Base-by-base conservation (phyloP, 148 eudicot genomes). In the Rhododendron ovatum region DNA sequence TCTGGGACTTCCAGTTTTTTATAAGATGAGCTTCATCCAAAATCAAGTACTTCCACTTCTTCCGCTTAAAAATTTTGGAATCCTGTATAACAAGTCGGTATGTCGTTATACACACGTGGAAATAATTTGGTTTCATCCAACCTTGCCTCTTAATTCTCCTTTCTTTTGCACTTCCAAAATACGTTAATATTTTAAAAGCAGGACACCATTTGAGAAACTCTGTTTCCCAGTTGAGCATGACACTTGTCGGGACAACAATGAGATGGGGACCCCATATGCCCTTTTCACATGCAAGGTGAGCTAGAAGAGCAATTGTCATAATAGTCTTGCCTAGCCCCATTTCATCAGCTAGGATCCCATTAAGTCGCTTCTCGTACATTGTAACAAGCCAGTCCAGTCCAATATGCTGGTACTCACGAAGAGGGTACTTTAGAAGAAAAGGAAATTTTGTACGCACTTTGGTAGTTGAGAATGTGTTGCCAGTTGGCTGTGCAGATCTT, bases 201-300 rank as follows among this genome's bases (percentile, higher is more conserved):
- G 99, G 99, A 87, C 98, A 95, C 99, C 99, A 98, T 89, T 95
- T 98, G 47, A 98, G 93, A 91, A 98, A 98, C 88, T 98, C 99
- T 35, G 99, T 98, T 90, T 98, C 99, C 99, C 99, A 98, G 84
- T 98, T 98, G 85, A 98, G 97, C 99, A 98, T 98, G 87, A 98
- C 99, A 90, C 99, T 98, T 67, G 99, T 98, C 80, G 99, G 99
- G 47, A 98, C 99, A 85, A 98, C 98, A 89, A 98, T 95, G 57
- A 98, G 98, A 93, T 98, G 98, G 30, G 98, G 99, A 51, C 98
- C 99, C 99, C 99, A 98, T 87, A 98, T 98, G 78, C 99, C 99
- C 89, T 94, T 97, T 88, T 98, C 98, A 90, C 96, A 94, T 71
- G 99, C 99, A 55, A 98, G 91, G 88, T 98, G 99, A 28, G 98